Evolutionary conservation across 192 early-diverging fungal genomes (phyloP).

Genomic region (Gaertneriomyces sp.): DNA sequence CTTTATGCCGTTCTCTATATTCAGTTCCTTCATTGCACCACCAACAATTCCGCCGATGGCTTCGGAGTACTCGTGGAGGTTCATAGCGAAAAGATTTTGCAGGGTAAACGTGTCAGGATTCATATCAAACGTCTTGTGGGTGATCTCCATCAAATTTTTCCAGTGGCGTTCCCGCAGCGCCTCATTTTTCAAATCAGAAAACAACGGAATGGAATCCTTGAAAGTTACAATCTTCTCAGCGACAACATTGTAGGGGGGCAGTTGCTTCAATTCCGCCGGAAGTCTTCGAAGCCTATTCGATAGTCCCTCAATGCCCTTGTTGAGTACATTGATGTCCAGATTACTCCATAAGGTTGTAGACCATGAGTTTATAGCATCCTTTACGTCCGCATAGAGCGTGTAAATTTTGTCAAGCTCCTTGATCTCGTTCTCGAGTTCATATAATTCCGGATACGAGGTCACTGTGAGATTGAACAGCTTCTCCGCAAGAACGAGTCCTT

Average conservation of each 20-base stretch:
- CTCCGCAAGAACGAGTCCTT: constrained; percentile 56
- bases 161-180: constrained; percentile 57
- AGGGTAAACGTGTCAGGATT: constrained; percentile 60
- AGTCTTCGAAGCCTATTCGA: constrained; percentile 46
- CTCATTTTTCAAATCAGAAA: constrained; percentile 57
- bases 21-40: constrained; percentile 57
- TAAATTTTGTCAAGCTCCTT: constrained; percentile 59
- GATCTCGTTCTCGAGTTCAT: constrained; percentile 54
- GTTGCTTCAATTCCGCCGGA: constrained; percentile 59
- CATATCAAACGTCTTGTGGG: constrained; percentile 57
- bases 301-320: constrained; percentile 57
- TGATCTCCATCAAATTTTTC: constrained; percentile 57
- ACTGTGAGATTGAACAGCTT: constrained; percentile 59
- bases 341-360: constrained; percentile 63
- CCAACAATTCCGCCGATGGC: constrained; percentile 55
- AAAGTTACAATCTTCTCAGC: constrained; percentile 63
- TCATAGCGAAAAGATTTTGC: constrained; percentile 55
- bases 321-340: constrained; percentile 55
- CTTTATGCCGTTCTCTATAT: constrained; percentile 58
- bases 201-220: constrained; percentile 59
- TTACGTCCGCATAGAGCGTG: constrained; percentile 55
- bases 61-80: constrained; percentile 52
- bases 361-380: constrained; percentile 54
- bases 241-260: constrained; percentile 61
- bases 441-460: constrained; percentile 60